Evolutionary conservation across 352 stramenopile species (phyloP), one percentile per base, ranked within the genome.

Genomic region (Phytophthora fragariaefolia): DNA sequence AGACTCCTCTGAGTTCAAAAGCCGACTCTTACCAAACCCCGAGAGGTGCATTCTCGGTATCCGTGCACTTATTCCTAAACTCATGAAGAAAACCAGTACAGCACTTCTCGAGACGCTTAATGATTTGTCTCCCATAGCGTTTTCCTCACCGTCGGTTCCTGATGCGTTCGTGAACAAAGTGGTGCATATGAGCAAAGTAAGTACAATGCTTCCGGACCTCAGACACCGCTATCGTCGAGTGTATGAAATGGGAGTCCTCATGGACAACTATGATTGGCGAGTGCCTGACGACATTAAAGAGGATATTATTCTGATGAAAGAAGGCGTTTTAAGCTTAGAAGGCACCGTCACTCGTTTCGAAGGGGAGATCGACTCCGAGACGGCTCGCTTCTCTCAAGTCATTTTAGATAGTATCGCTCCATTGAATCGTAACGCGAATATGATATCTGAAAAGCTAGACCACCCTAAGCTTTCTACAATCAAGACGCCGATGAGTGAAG

Each of bases 231-330:
- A 97, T 24, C 76, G 79, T 17, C 87, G 92, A 7, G 80, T 97
- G 42, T 91, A 90, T 32, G 85, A 94, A 50, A 93, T 98, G 84
- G 89, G 83, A 2, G 77, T 91, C 9, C 76, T 98, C 42, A 97
- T 98, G 91, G 89, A 97, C 38, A 92, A 93, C 32, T 95, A 97
- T 64, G 76, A 89, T 7, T 98, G 95, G 95, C 77, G 84, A 15
- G 79, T 98, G 3, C 90, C 92, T 0, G 95, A 98, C 30, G 81
- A 98, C 23, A 85, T 98, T 62, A 96, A 97, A 53, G 93, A 97
- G 52, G 80, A 97, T 56, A 95, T 98, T 50, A 90, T 97, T 50
- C 87, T 98, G 42, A 93, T 98, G 83, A 97, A 98, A 32, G 90
- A 98, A 67, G 90, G 93, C 6, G 92, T 98, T 1, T 64, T 92